phyloP scores from a whole-genome alignment of 2,329 filamentous ascomycete species.

The Colletotrichum spaethianum region DNA sequence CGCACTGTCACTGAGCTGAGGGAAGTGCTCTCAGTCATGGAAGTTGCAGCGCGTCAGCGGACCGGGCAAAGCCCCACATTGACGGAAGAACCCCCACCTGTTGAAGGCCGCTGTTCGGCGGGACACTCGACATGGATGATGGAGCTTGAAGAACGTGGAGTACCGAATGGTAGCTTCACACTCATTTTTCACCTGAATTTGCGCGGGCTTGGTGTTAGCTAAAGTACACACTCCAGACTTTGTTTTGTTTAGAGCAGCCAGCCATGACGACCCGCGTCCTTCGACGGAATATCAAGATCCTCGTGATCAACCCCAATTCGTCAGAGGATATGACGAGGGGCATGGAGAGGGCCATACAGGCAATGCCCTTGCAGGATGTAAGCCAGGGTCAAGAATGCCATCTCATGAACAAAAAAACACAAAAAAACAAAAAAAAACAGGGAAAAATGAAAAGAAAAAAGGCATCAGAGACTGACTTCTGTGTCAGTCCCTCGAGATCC shows the following conservation, averaged over 20 bases:
- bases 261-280: slow-evolving; percentile 49
- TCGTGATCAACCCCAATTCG: slow-evolving; percentile 87
- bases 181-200: background rate
- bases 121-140: slow-evolving; percentile 3
- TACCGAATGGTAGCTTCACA: background rate
- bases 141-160: slow-evolving; percentile 11
- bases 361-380: slow-evolving; percentile 57
- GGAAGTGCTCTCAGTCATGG: background rate
- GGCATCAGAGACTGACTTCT: slow-evolving; percentile 24
- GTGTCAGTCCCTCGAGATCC: slow-evolving; percentile 63
- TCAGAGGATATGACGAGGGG: slow-evolving; percentile 79
- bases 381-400: slow-evolving; percentile 25
- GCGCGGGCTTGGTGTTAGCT: background rate
- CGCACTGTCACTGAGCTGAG: slow-evolving; percentile 19
- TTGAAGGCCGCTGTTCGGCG: slow-evolving; percentile 9
- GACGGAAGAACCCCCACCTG: slow-evolving; percentile 6
- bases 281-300: slow-evolving; percentile 62
- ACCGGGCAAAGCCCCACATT: background rate
- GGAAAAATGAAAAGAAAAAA: background rate
- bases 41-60: slow-evolving; percentile 5
- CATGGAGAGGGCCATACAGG: slow-evolving; percentile 66
- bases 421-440: too few species aligned
- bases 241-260: background rate
- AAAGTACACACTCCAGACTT: background rate
- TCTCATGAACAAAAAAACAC: background rate